Evolutionary conservation across 1,284 basidiomycete genomes (phyloP), one percentile per base, ranked within the genome.

Genomic region (Lentinus polychrous): DNA sequence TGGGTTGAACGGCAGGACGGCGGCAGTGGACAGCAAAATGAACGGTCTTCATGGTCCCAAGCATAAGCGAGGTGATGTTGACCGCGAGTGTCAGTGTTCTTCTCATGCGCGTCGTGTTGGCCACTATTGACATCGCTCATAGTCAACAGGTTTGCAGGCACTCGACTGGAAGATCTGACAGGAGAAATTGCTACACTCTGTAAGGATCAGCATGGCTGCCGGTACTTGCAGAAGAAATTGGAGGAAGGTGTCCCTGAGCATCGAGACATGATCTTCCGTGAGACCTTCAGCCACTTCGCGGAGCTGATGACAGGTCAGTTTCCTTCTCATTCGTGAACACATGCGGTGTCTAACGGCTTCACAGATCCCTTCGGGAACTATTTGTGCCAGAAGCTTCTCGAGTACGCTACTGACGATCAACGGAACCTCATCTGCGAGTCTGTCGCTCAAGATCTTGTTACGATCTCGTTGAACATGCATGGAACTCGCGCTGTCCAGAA

Each of bases 391-490:
- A 98, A 99, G 72, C 80, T 99, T 48, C 75, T 99, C 57, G 96
- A 99, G 71, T 95, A 86, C 68, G 94, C 94, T 31, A 97, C 94
- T 12, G 95, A 99, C 62, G 96, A 99, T 62, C 96, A 99, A 65
- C 83, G 96, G 52, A 95, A 94, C 64, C 78, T 94, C 43, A 96
- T 99, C 52, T 97, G 96, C 68, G 95, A 99, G 67, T 94, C 92
- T 18, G 95, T 99, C 45, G 92, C 94, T 32, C 88, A 93, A 61
- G 96, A 99, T 60, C 78, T 99, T 45, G 96, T 99, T 59, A 93
- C 89, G 61, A 99, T 99, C 65, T 97, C 94, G 39, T 77, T 99
- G 59, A 99, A 99, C 72, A 99, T 99, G 96, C 96, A 99, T 69
- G 96, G 96, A 36, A 99, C 96, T 34, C 85, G 96, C 52, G 96